phyloP scores from a whole-genome alignment of 1,139 yeast species.

The Taphrina communis region DNA sequence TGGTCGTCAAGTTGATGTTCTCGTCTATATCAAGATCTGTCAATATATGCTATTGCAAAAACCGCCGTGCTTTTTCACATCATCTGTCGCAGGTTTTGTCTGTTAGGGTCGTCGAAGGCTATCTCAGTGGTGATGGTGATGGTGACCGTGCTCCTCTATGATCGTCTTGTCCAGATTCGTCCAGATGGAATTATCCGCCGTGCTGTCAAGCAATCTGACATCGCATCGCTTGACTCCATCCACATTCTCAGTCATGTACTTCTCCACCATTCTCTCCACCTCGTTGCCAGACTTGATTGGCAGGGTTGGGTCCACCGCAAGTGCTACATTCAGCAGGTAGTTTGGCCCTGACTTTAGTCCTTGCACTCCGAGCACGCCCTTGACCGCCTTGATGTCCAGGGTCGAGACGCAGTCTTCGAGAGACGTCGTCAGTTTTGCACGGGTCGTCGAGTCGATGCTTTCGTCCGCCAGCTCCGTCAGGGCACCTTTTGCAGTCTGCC shows the following conservation, averaged over 20 bases:
- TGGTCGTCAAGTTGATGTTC: too few species aligned
- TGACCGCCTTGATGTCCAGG: conserved; percentile 28
- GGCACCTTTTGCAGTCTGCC: conserved; percentile 71
- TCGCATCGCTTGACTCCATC: conserved; percentile 38
- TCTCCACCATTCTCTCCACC: conserved; percentile 35
- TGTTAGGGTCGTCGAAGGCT: too few species aligned
- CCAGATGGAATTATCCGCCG: conserved; percentile 24
- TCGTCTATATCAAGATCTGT: too few species aligned
- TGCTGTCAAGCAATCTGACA: conserved; percentile 25
- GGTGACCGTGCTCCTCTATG: conserved; percentile 24
- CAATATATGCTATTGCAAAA: not conserved
- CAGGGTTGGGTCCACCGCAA: conserved; percentile 33
- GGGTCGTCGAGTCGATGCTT: conserved; percentile 45
- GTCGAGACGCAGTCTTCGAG: conserved; percentile 32
- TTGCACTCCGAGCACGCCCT: conserved; percentile 43
- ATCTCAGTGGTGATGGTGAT: conserved; percentile 14
- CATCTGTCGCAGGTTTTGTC: not conserved
- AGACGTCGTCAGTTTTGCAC: conserved; percentile 37
- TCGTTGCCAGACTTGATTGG: conserved; percentile 36
- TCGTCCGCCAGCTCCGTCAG: conserved; percentile 77
- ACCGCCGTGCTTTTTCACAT: conserved; percentile 4
- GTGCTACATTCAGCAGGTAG: conserved; percentile 34
- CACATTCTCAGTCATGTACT: conserved; percentile 33
- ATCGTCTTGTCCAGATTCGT: conserved; percentile 33
- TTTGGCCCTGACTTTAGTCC: conserved; percentile 46